Percentiles rank a stretch among this genome's conserved stretches.
phyloP scores from a whole-genome alignment of 129 eudicot genomes.

The Flaveria linearis region DNA sequence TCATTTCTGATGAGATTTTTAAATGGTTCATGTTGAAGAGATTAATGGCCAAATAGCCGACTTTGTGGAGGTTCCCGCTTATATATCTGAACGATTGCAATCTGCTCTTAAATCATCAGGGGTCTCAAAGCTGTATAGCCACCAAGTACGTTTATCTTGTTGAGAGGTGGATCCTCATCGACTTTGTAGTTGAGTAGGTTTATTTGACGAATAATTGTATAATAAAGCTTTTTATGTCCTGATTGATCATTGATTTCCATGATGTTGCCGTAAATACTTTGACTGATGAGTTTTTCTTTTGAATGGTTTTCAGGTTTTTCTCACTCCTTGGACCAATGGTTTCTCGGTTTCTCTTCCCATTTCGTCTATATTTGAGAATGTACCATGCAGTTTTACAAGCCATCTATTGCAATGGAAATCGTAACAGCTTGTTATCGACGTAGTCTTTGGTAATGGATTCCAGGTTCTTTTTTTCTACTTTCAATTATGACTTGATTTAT shows the following conservation, averaged over 20 bases:
- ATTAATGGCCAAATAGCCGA: conserved; percentile 59
- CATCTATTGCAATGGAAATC: no score
- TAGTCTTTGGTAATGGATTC: background rate
- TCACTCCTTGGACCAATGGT: no score
- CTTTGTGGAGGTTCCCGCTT: conserved; percentile 63
- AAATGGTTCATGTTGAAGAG: conserved; percentile 87
- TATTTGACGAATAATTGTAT: no score
- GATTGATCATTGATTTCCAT: no score
- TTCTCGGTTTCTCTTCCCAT: no score
- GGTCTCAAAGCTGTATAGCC: conserved; percentile 75
- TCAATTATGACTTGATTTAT: no score
- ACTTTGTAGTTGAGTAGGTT: no score
- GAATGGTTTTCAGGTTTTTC: no score
- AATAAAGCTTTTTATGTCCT: no score
- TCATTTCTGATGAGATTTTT: conserved; percentile 28
- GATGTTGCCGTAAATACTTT: no score
- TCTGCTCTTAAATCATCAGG: conserved; percentile 61
- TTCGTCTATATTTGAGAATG: background rate
- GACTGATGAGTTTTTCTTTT: no score
- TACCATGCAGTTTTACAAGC: background rate
- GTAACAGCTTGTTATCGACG: background rate
- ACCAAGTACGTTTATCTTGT: conserved; percentile 51
- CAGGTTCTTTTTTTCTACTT: background rate
- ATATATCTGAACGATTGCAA: conserved; percentile 58
- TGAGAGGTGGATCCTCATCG: no score